These are phyloP conservation scores for Platanthera zijinensis DNA, from an alignment of 106 monocot species.

Conservation along the genomic window DNA sequence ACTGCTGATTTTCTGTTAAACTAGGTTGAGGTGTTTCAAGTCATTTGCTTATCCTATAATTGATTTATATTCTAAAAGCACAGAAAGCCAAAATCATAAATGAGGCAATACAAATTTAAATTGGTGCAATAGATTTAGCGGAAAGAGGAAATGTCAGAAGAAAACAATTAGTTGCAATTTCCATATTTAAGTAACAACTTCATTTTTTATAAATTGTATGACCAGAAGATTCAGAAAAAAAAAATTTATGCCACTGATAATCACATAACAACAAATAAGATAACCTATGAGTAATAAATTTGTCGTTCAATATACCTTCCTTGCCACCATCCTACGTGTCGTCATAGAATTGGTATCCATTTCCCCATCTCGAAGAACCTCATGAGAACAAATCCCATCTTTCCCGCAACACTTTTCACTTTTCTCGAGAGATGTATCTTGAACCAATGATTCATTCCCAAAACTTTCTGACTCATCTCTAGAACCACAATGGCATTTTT, in stretches of 20 bases:
- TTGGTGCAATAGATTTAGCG: background rate
- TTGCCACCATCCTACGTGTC: constrained; percentile 21
- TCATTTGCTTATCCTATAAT: background rate
- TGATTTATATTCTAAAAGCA: background rate
- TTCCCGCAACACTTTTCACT: constrained; percentile 50
- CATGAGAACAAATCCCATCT: constrained; percentile 90
- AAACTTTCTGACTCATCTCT: constrained; percentile 18
- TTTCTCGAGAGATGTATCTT: constrained; percentile 23
- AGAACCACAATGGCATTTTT: constrained; percentile 19
- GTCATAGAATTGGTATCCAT: constrained; percentile 18
- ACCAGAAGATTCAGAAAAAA: background rate
- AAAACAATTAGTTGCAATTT: background rate
- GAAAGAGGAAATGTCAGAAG: background rate
- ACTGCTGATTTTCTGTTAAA: no score
- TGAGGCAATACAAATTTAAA: background rate
- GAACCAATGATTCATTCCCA: constrained; percentile 12
- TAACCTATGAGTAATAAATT: background rate
- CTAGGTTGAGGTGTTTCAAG: background rate
- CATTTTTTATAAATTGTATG: background rate
- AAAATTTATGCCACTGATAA: background rate
- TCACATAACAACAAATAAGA: background rate
- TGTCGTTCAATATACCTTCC: constrained; percentile 42
- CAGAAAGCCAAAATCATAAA: background rate
- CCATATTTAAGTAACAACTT: background rate
- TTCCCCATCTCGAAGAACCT: constrained; percentile 63